Percentiles rank a stretch among this genome's conserved stretches.
These are phyloP conservation scores for Pleurotus tuber-regium DNA, from an alignment of 768 basidiomycete species.

Conservation along the genomic window DNA sequence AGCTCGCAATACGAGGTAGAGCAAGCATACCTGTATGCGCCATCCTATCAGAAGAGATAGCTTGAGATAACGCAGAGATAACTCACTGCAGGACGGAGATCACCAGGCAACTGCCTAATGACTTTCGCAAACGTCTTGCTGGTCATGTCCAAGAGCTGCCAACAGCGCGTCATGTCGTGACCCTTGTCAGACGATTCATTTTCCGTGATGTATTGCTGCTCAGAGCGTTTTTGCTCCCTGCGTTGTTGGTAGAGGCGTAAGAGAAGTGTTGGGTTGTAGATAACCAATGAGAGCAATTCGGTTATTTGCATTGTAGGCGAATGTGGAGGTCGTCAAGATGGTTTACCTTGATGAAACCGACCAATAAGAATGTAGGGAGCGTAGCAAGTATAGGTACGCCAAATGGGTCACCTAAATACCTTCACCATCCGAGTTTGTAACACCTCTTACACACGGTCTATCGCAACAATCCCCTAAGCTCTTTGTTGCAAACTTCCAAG, in stretches of 20 bases:
- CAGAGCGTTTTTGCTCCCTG: not conserved
- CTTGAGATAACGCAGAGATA: too few species aligned
- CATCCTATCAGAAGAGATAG: too few species aligned
- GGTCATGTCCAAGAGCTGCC: constrained; percentile 2
- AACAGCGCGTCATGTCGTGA: not conserved
- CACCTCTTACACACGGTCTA: too few species aligned
- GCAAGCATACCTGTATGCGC: not conserved
- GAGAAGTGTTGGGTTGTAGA: not conserved
- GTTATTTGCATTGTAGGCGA: not conserved
- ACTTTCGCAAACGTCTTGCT: constrained; percentile 4
- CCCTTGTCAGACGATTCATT: not conserved
- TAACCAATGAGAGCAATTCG: not conserved
- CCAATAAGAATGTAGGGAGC: too few species aligned
- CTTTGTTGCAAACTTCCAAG: too few species aligned
- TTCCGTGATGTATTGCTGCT: not conserved
- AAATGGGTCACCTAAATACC: too few species aligned
- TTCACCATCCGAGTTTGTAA: too few species aligned
- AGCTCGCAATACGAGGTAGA: constrained; percentile 2
- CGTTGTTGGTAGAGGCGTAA: not conserved
- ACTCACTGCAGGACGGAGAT: constrained; percentile 4
- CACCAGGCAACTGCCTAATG: constrained; percentile 2
- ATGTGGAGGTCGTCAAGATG: too few species aligned
- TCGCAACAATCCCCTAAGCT: too few species aligned
- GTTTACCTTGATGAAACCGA: too few species aligned
- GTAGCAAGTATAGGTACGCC: too few species aligned